A percentile compares a stretch with the other conserved stretches of the same genome.
These are phyloP conservation scores for Canavalia gladiata DNA, from an alignment of 306 rosid species.

Conservation along the genomic window DNA sequence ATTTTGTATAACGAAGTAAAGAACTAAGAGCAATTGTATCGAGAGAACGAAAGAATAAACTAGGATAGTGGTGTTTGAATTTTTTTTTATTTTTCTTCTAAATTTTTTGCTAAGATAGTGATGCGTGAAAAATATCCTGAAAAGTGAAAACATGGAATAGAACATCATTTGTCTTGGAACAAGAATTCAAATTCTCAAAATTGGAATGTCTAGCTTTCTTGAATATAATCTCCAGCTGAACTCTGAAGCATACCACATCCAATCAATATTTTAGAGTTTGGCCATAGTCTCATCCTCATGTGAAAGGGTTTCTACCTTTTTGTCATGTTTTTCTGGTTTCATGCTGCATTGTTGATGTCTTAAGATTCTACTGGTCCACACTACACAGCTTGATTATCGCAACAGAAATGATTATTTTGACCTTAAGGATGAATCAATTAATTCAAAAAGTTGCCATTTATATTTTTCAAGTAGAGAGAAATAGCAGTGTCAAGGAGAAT, in stretches of 20 bases:
- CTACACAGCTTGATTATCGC: background rate
- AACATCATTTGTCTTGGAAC: slow-evolving; percentile 17
- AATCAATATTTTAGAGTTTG: background rate
- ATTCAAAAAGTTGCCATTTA: slow-evolving; percentile 2
- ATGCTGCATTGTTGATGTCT: background rate
- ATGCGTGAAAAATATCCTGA: slow-evolving; percentile 6
- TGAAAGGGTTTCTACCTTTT: slow-evolving; percentile 26
- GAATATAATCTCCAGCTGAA: background rate
- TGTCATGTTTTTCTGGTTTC: background rate
- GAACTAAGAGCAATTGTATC: no score
- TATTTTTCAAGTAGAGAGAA: background rate
- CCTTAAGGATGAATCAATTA: slow-evolving; percentile 3
- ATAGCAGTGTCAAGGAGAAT: no score
- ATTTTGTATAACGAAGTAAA: background rate
- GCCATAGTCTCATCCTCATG: background rate
- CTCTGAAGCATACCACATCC: background rate
- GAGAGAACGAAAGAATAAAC: no score
- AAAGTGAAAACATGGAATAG: slow-evolving; percentile 21
- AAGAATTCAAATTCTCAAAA: slow-evolving; percentile 1
- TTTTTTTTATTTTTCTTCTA: background rate
- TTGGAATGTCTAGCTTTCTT: background rate
- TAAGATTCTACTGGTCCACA: background rate
- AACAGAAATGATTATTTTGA: slow-evolving; percentile 29
- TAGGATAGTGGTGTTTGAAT: no score
- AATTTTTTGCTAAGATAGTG: background rate